Evolutionary conservation across 768 basidiomycete species (phyloP), one percentile per base, ranked within the genome.

Genomic region (Postia placenta): DNA sequence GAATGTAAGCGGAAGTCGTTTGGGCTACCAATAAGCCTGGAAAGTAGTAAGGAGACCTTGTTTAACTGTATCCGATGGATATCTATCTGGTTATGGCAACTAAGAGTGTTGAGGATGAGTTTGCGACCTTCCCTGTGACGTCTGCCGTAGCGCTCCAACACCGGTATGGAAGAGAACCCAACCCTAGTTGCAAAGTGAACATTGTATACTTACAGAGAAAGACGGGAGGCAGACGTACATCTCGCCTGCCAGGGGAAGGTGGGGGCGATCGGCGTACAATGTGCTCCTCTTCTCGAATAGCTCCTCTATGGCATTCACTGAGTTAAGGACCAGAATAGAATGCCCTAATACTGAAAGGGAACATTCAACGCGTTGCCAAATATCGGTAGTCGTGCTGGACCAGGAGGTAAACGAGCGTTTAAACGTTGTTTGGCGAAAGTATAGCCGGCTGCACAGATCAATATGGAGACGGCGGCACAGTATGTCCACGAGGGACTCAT

Each of bases 181-280:
- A 4, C 14, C 44, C 22, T 33, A 33, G 30, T n/a, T 27, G 14
- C 41, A 20, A 19, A n/a, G n/a, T 42, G 40, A 22, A 19, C 15
- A 33, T 15, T 7, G 7, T 6, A 47, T 15, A n/a, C 11, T 12
- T 5, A 19, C 5, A 36, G 11, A 17, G 4, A n/a, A 33, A 9
- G 6, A 43, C 7, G 19, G 35, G 15, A 15, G 19, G 9, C 3
- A 23, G 22, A 25, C 52, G 17, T 39, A 56, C 56, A 50, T 45
- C 23, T 54, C 48, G 26, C 51, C 45, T 42, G 53, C 47, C 9
- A 54, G 56, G 24, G 51, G 61, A 22, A 68, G 56, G 6, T 60
- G 57, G 2, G 70, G 71, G n/a, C 72, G 55, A 50, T 67, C 71
- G 11, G 71, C 70, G 46, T 73, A 73, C 45, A 60, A 51, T 6